Evolutionary conservation across 176 grass and related monocot genomes (phyloP), one percentile per base, ranked within the genome.

Genomic region (Ananas comosus): DNA sequence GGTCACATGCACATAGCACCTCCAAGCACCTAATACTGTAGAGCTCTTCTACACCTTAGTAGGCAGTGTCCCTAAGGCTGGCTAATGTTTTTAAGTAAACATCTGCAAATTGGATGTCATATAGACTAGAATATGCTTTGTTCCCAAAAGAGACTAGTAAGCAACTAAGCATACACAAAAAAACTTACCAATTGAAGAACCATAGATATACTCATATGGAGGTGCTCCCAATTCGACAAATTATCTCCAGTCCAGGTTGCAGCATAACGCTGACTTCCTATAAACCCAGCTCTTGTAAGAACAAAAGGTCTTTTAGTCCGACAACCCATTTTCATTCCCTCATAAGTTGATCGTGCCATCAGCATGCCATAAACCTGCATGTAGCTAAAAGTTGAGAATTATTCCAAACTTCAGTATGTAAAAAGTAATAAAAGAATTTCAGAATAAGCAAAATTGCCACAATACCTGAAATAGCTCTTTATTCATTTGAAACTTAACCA

Each of bases 231-330:
- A 65, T 83, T 96, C 70, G 93, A 96, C 51, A 92, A 52, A 76
- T 96, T 96, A 83, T 90, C 84, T 63, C 93, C 89, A 18, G 93
- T 92, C 93, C 93, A 96, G 49, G 89, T 96, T 78, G 93, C 89
- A 83, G 93, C 93, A 83, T 87, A 92, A 13, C 86, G 83, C 50
- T 96, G 93, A 76, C 86, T 92, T 74, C 93, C 93, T 75, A 96
- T 78, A 79, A 90, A 96, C 63, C 93, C 93, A 77, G 92, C 88
- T 91, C 92, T 78, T 21, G 92, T 96, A 73, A 96, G 92, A 67
- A 96, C 88, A 81, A 96, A 96, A 56, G 88, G 88, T 0, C 92
- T 78, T 73, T 87, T 96, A 14, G 68, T 81, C 24, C 71, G 50
- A 81, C 71, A 85, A 27, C 76, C 72, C 81, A 89, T 83, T 80